A percentile compares a stretch with the other conserved stretches of the same genome.
phyloP scores from a whole-genome alignment of 768 basidiomycete species.

The Mrakia hoshinonis region DNA sequence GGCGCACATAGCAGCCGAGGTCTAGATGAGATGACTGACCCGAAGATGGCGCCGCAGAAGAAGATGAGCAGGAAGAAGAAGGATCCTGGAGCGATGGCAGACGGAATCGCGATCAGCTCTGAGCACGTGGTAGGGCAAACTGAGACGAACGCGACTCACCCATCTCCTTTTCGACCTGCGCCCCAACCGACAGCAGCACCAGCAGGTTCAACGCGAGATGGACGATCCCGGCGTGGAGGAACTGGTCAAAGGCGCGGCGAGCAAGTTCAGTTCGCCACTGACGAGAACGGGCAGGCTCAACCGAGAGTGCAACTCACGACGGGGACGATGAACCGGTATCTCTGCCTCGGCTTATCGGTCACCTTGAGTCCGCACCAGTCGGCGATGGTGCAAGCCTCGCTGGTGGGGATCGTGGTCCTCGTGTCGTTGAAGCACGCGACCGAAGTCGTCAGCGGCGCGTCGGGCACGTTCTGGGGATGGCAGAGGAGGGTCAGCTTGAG shows the following conservation, averaged over 20 bases:
- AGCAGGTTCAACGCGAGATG: conserved; percentile 85
- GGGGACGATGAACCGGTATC: conserved; percentile 48
- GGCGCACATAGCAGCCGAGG: conserved; percentile 10
- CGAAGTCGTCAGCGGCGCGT: conserved; percentile 12
- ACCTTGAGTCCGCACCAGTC: conserved; percentile 72
- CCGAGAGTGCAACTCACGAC: conserved; percentile 34
- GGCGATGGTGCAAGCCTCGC: conserved; percentile 61
- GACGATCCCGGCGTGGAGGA: conserved; percentile 92
- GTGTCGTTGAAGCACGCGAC: conserved; percentile 27
- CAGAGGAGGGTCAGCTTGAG: neutral
- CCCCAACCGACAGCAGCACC: conserved; percentile 66
- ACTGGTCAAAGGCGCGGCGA: conserved; percentile 36
- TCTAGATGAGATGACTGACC: conserved; percentile 44
- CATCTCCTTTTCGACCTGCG: conserved; percentile 30
- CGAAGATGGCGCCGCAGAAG: conserved; percentile 84
- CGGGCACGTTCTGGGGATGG: conserved; percentile 8
- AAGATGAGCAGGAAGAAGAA: conserved; percentile 76
- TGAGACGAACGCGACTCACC: conserved; percentile 45
- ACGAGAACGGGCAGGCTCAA: neutral
- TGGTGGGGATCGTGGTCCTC: conserved; percentile 46
- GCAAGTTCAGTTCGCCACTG: neutral
- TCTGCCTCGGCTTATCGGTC: conserved; percentile 48
- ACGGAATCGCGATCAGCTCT: conserved; percentile 80
- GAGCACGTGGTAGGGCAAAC: neutral
- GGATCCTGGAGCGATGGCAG: conserved; percentile 53